Percentiles rank a stretch among this genome's conserved stretches.
phyloP scores from a whole-genome alignment of 2,329 filamentous ascomycete species.

The Colletotrichum siamense region DNA sequence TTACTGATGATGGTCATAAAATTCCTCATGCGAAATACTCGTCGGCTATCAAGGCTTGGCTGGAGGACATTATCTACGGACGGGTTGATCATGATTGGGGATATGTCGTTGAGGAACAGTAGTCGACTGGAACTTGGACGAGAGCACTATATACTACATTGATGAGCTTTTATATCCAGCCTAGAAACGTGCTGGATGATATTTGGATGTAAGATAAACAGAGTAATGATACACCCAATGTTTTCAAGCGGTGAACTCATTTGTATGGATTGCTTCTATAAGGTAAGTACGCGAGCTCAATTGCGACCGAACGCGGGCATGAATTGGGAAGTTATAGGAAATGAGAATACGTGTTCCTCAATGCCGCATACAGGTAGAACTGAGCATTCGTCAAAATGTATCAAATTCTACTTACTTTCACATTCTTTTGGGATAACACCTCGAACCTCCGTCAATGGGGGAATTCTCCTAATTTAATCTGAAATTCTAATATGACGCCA shows the following conservation, averaged over 20 bases:
- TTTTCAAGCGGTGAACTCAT: background rate
- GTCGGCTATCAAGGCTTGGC: slow-evolving; percentile 66
- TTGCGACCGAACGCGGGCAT: fast-evolving
- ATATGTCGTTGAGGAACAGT: slow-evolving; percentile 67
- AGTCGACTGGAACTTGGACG: background rate
- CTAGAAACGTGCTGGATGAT: background rate
- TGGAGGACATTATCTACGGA: slow-evolving; percentile 78
- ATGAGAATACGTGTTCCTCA: too few relatives aligned
- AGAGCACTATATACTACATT: background rate
- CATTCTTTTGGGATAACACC: too few relatives aligned
- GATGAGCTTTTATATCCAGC: background rate
- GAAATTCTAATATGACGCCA: fast-evolving
- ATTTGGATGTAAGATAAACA: background rate
- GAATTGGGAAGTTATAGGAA: fast-evolving
- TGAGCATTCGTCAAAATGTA: too few relatives aligned
- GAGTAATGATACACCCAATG: background rate
- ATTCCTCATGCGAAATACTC: slow-evolving; percentile 47
- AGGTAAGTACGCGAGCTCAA: background rate
- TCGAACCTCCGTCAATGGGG: too few relatives aligned
- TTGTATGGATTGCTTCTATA: background rate
- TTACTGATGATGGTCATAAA: slow-evolving; percentile 41
- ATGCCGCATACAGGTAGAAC: too few relatives aligned
- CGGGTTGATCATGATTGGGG: slow-evolving; percentile 72
- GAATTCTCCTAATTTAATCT: too few relatives aligned
- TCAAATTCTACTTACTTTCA: too few relatives aligned